These are phyloP conservation scores for Xylaria grammica DNA, from an alignment of 495 filamentous ascomycete species.

Conservation along the genomic window DNA sequence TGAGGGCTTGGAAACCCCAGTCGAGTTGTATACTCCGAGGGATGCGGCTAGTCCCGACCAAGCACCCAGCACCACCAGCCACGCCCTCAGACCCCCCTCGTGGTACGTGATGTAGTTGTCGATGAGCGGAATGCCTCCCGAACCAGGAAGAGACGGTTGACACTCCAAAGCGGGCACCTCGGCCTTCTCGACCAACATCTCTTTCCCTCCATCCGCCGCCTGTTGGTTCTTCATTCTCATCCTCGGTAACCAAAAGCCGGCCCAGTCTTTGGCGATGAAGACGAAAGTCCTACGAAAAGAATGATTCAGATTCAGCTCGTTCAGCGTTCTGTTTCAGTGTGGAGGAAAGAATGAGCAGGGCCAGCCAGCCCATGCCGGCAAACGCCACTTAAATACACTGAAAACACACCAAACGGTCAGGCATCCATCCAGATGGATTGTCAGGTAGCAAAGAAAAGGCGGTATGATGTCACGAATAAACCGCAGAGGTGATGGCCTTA, in stretches of 20 bases:
- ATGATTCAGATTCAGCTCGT: background rate
- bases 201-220: background rate
- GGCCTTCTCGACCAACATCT: background rate
- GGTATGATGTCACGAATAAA: constrained; percentile 1
- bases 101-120: constrained; percentile 52
- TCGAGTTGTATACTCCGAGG: constrained; percentile 68
- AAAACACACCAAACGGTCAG: background rate
- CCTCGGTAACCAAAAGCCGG: background rate
- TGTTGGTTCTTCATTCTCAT: constrained; percentile 1
- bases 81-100: constrained; percentile 62
- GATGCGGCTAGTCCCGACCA: constrained; percentile 64
- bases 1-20: too few relatives aligned
- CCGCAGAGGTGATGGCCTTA: background rate
- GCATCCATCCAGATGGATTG: background rate
- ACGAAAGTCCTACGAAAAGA: background rate
- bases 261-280: background rate
- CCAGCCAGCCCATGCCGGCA: background rate
- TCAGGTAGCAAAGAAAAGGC: background rate
- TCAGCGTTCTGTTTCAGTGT: background rate
- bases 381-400: background rate
- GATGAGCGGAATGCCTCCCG: background rate
- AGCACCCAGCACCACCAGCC: constrained; percentile 66
- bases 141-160: background rate
- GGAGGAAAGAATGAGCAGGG: background rate
- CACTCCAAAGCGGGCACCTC: background rate